Percentiles rank a stretch among this genome's conserved stretches.
Conservation (phyloP, 805 yeast species). For the Lachancea nothofagi region DNA sequence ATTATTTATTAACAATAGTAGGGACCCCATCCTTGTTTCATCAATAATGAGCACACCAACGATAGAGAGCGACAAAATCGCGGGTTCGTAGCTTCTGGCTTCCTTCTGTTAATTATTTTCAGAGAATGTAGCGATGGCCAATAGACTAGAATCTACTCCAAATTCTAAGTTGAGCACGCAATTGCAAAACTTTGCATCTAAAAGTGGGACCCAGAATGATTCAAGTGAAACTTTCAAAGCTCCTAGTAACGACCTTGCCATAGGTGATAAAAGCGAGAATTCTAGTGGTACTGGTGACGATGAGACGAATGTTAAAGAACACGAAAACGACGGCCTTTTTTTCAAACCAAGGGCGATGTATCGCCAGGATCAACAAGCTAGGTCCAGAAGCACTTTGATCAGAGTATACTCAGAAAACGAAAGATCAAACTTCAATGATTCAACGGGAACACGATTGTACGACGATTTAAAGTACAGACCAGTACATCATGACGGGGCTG, state of each 20-base stretch:
- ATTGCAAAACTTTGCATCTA: not conserved
- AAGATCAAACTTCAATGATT: conserved; percentile 50
- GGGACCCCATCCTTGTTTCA: too few relatives aligned
- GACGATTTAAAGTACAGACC: conserved; percentile 52
- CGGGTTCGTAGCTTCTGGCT: not conserved
- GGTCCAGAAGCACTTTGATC: conserved; percentile 33
- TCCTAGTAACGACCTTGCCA: not conserved
- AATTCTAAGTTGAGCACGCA: not conserved
- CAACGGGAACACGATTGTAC: conserved; percentile 48
- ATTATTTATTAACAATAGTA: too few relatives aligned
- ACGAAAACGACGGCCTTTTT: conserved; percentile 14
- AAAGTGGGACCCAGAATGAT: not conserved
- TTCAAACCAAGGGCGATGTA: conserved; percentile 21
- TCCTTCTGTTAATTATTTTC: not conserved
- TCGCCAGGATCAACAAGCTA: conserved; percentile 16
- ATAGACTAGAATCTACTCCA: not conserved
- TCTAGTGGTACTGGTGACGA: not conserved
- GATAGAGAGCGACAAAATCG: not conserved
- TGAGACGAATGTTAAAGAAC: not conserved
- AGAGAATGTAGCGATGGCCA: conserved; percentile 7
- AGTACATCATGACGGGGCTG: conserved; percentile 10
- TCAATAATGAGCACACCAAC: too few relatives aligned
- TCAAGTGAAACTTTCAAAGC: conserved; percentile 2
- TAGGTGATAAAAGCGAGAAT: not conserved
- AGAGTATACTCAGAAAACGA: conserved; percentile 65